Percentiles rank a stretch among this genome's conserved stretches.
Conservation (phyloP, 1,284 basidiomycete genomes). For the Papiliotrema fonsecae region DNA sequence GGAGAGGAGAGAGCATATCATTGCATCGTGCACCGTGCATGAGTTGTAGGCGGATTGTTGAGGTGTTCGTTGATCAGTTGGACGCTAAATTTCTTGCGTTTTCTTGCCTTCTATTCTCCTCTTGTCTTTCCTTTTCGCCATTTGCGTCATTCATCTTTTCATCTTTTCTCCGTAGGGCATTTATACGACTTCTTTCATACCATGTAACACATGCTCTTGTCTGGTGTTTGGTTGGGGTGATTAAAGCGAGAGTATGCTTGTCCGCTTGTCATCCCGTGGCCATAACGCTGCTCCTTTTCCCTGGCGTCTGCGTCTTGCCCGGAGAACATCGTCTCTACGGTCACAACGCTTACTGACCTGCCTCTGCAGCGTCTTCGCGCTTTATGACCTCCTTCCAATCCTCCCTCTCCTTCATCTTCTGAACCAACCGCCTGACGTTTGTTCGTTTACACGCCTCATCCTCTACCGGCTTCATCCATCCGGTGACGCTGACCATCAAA, state of each 20-base stretch:
- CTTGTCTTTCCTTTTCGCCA: too few species aligned
- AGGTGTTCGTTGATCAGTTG: too few species aligned
- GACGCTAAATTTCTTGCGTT: too few species aligned
- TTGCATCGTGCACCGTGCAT: too few species aligned
- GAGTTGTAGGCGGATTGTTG: too few species aligned
- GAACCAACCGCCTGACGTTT: not conserved
- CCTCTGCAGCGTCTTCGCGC: not conserved
- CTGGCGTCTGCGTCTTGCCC: not conserved
- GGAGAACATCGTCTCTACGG: not conserved
- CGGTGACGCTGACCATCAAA: slow-evolving; percentile 5
- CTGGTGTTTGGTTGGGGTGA: not conserved
- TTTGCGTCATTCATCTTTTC: not conserved
- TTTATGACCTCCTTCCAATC: slow-evolving; percentile 5
- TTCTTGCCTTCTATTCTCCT: too few species aligned
- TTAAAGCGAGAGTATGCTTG: not conserved
- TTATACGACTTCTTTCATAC: not conserved
- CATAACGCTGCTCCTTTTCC: not conserved
- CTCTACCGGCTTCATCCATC: not conserved
- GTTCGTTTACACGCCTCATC: not conserved
- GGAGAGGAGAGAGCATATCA: too few species aligned
- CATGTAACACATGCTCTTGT: not conserved
- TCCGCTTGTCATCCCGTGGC: too few species aligned
- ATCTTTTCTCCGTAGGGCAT: not conserved
- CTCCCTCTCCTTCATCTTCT: slow-evolving; percentile 4
- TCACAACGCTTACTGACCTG: not conserved